Conservation (phyloP, 2,329 filamentous ascomycete species). For the Teratosphaeria pseudoeucalypti region DNA sequence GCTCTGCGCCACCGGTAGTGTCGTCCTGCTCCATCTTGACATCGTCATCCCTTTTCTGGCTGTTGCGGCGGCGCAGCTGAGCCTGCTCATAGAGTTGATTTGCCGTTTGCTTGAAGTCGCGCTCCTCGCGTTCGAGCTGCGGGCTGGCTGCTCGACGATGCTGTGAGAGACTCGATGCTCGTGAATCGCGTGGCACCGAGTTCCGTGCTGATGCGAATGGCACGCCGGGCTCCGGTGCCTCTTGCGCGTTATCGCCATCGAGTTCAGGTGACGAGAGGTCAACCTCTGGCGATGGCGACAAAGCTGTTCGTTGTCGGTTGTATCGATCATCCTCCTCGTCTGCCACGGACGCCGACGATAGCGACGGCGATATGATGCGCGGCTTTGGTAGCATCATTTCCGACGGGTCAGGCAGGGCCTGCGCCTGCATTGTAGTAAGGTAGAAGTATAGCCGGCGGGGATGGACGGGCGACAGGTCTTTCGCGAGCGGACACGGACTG, state of each 20-base stretch:
- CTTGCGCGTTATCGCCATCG: conserved; percentile 53
- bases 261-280: conserved; percentile 82
- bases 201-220: conserved; percentile 45
- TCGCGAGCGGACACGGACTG: conserved; percentile 76
- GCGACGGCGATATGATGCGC: conserved; percentile 69
- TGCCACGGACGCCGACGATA: conserved; percentile 63
- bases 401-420: conserved; percentile 60
- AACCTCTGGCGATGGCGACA: conserved; percentile 87
- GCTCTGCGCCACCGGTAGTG: conserved; percentile 18
- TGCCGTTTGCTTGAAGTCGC: conserved; percentile 92
- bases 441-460: conserved; percentile 95
- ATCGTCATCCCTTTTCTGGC: conserved; percentile 4
- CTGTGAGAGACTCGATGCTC: conserved; percentile 36
- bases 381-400: conserved; percentile 28
- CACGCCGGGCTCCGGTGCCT: conserved; percentile 52
- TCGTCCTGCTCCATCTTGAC: conserved; percentile 26
- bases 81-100: conserved; percentile 61
- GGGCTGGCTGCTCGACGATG: conserved; percentile 70
- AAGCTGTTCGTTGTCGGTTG: conserved; percentile 48
- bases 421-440: conserved; percentile 76
- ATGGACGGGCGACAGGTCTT: conserved; percentile 85
- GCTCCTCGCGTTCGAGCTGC: conserved; percentile 85
- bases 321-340: conserved; percentile 60
- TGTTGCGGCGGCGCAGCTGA: conserved; percentile 30
- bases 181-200: conserved; percentile 28